Percentiles rank a stretch among this genome's conserved stretches.
Evolutionary conservation across 345 rosid species (phyloP).

Genomic region (Theobroma cacao): DNA sequence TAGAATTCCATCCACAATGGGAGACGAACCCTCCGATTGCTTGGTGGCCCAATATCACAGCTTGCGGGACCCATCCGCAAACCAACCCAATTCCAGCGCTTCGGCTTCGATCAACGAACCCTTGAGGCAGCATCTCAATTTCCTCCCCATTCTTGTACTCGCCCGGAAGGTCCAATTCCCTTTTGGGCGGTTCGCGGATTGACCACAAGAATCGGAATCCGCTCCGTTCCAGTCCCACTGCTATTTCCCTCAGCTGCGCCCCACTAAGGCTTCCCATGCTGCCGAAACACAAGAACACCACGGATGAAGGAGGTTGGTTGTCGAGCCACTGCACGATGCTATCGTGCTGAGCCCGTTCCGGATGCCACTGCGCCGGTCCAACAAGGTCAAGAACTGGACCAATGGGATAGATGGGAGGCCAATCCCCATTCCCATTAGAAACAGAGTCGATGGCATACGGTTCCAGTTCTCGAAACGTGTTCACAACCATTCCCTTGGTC

Average conservation of each 20-base stretch:
- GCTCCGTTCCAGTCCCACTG: slow-evolving; percentile 16
- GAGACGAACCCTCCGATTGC: slow-evolving; percentile 23
- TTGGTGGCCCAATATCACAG: slow-evolving; percentile 10
- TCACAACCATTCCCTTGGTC: slow-evolving; percentile 28
- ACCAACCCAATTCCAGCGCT: slow-evolving; percentile 15
- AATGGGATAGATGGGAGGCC: slow-evolving; percentile 23
- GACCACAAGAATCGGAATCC: slow-evolving; percentile 22
- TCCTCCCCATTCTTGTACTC: background rate
- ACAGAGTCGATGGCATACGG: slow-evolving; percentile 16
- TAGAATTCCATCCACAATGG: slow-evolving; percentile 26
- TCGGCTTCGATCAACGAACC: slow-evolving; percentile 10
- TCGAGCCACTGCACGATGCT: background rate
- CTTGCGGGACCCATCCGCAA: slow-evolving; percentile 21
- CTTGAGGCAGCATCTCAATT: slow-evolving; percentile 16
- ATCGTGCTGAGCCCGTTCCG: slow-evolving; percentile 9
- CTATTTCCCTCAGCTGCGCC: slow-evolving; percentile 16
- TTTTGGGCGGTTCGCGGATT: background rate
- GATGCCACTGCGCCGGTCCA: slow-evolving; percentile 32
- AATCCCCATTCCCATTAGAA: background rate
- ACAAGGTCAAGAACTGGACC: slow-evolving; percentile 28
- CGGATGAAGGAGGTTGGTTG: slow-evolving; percentile 14
- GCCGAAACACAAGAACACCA: slow-evolving; percentile 20
- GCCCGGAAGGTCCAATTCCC: background rate
- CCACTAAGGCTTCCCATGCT: slow-evolving; percentile 9
- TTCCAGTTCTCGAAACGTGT: slow-evolving; percentile 35